These are phyloP conservation scores for Capsicum rhomboideum DNA, from an alignment of 257 asterid genomes.

Conservation along the genomic window DNA sequence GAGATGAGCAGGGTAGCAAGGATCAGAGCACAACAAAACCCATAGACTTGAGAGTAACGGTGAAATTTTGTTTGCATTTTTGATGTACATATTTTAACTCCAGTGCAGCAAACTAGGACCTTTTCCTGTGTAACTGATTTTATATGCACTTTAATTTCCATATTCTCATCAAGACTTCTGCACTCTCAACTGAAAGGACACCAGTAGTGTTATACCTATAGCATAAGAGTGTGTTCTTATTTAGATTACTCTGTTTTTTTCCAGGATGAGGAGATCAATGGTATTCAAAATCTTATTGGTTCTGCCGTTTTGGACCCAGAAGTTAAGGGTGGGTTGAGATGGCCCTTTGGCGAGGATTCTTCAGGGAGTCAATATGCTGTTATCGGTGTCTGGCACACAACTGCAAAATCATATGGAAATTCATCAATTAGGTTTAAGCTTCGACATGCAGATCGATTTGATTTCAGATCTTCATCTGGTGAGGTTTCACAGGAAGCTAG, in stretches of 20 bases:
- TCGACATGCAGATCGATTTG: conserved; percentile 44
- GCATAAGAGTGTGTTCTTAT: not conserved
- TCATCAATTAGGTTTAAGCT: conserved; percentile 32
- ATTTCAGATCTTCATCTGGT: conserved; percentile 32
- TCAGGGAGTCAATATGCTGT: conserved; percentile 32
- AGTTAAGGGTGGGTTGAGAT: conserved; percentile 41
- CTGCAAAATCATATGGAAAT: conserved; percentile 19
- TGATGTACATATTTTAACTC: not conserved
- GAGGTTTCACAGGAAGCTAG: conserved; percentile 39
- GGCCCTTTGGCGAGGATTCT: conserved; percentile 38
- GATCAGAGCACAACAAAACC: not conserved
- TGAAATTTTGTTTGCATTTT: not conserved
- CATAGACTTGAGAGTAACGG: not conserved
- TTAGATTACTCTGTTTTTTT: not conserved
- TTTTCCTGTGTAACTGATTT: not conserved
- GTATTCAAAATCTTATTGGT: conserved; percentile 23
- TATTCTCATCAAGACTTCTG: not conserved
- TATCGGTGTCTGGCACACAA: conserved; percentile 35
- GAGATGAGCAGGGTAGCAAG: not conserved
- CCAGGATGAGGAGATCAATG: conserved; percentile 38
- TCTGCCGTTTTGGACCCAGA: conserved; percentile 34
- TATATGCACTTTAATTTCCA: not conserved
- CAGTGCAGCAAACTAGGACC: not conserved
- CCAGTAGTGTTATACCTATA: not conserved
- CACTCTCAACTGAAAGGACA: not conserved